Conservation (phyloP, 2,329 filamentous ascomycete genomes). For the Beauveria caledonica region DNA sequence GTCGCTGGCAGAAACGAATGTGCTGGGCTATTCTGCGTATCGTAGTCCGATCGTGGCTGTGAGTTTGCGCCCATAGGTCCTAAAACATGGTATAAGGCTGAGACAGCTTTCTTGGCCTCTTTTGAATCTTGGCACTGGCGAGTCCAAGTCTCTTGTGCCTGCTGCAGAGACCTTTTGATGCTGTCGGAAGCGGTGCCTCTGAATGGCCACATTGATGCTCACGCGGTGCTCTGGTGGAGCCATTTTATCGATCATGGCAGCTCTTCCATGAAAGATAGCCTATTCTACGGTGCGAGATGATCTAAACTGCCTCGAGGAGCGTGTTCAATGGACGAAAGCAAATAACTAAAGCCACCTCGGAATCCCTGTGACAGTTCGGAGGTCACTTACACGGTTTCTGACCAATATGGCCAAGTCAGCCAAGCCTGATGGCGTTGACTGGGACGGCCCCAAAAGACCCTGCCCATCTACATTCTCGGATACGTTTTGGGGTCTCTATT, state of each 20-base stretch:
- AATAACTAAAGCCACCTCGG: too few relatives aligned
- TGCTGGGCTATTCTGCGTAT: background rate
- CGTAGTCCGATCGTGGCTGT: background rate
- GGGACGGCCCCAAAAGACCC: too few relatives aligned
- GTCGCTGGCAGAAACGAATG: background rate
- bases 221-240: background rate
- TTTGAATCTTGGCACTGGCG: background rate
- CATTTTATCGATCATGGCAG: background rate
- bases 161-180: background rate
- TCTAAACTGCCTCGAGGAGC: too few relatives aligned
- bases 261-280: too few relatives aligned
- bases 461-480: slow-evolving; percentile 29
- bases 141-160: background rate
- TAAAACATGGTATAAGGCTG: background rate
- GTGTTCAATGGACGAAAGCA: too few relatives aligned
- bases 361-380: too few relatives aligned
- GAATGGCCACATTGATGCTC: background rate
- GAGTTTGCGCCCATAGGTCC: background rate
- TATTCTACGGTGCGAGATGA: too few relatives aligned
- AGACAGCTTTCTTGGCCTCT: background rate
- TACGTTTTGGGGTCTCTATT: slow-evolving; percentile 50
- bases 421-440: too few relatives aligned
- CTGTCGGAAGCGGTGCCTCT: background rate
- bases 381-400: too few relatives aligned
- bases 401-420: too few relatives aligned